A percentile compares a stretch with the other conserved stretches of the same genome.
Evolutionary conservation across 495 filamentous ascomycete species (phyloP).

Genomic region (Aspergillus bridgeri): DNA sequence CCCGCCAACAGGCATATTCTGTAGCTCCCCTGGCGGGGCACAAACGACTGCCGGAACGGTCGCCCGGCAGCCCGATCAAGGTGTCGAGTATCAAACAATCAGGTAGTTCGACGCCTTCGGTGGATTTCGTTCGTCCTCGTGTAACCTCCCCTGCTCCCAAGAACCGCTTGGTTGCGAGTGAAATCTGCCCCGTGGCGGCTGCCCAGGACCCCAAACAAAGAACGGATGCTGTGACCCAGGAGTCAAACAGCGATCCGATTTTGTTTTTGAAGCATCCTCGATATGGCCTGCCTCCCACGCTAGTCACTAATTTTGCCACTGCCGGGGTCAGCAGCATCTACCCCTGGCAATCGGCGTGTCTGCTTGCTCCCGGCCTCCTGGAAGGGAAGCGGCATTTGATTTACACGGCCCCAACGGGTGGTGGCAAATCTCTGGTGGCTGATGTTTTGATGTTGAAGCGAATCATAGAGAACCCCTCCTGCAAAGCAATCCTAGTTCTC

Average conservation of each 20-base stretch:
- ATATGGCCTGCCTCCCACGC: conserved; percentile 59
- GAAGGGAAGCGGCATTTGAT: conserved; percentile 66
- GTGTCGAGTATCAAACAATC: conserved; percentile 12
- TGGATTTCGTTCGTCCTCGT: conserved; percentile 19
- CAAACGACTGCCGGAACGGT: conserved; percentile 34
- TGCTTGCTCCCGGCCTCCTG: conserved; percentile 65
- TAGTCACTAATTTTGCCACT: conserved; percentile 62
- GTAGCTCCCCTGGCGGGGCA: conserved; percentile 39
- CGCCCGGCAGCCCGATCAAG: conserved; percentile 7
- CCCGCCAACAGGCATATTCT: conserved; percentile 35
- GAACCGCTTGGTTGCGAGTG: conserved; percentile 38
- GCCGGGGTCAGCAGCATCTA: conserved; percentile 70
- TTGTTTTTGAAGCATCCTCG: conserved; percentile 59
- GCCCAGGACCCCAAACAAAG: neutral
- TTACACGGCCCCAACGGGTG: conserved; percentile 82
- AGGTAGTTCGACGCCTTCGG: neutral
- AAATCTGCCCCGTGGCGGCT: conserved; percentile 30
- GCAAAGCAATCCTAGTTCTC: conserved; percentile 74
- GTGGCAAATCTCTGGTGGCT: conserved; percentile 76
- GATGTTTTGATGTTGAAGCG: conserved; percentile 73
- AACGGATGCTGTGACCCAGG: conserved; percentile 36
- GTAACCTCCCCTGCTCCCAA: conserved; percentile 17
- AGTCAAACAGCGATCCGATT: conserved; percentile 53
- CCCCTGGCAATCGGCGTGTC: conserved; percentile 79
- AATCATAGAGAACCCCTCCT: conserved; percentile 59